A percentile compares a stretch with the other conserved stretches of the same genome.
These are phyloP conservation scores for Coprinopsis marcescibilis DNA, from an alignment of 768 basidiomycete genomes.

Conservation along the genomic window DNA sequence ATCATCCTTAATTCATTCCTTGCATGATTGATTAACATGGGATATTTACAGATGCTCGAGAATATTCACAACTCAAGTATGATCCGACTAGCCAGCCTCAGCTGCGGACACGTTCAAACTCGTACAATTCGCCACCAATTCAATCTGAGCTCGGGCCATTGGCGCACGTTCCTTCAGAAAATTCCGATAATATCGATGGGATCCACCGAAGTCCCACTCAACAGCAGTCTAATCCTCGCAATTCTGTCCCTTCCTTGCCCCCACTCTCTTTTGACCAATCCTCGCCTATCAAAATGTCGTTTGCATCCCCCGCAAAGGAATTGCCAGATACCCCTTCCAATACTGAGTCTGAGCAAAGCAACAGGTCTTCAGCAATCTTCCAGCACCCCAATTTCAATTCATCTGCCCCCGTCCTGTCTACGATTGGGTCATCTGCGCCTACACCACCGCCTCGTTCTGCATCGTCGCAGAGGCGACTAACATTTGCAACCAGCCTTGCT, in stretches of 20 bases:
- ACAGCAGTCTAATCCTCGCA: slow-evolving; percentile 47
- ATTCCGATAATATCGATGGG: slow-evolving; percentile 86
- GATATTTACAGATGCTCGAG: slow-evolving; percentile 49
- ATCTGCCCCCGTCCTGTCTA: slow-evolving; percentile 82
- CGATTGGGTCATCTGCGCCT: slow-evolving; percentile 41
- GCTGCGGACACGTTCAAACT: slow-evolving; percentile 72
- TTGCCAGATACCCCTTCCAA: slow-evolving; percentile 18
- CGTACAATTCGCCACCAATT: slow-evolving; percentile 58
- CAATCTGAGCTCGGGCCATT: slow-evolving; percentile 65
- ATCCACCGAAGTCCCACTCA: slow-evolving; percentile 63
- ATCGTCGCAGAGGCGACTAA: slow-evolving; percentile 61
- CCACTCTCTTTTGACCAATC: slow-evolving; percentile 51
- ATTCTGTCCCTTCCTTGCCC: slow-evolving; percentile 52
- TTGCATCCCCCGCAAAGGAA: slow-evolving; percentile 32
- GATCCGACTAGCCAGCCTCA: slow-evolving; percentile 40
- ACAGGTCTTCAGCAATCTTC: slow-evolving; percentile 59
- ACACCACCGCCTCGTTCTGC: slow-evolving; percentile 68
- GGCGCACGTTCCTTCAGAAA: slow-evolving; percentile 75
- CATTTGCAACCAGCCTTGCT: slow-evolving; percentile 88
- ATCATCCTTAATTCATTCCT: slow-evolving; percentile 6
- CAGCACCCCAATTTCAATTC: slow-evolving; percentile 79
- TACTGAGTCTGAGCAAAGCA: slow-evolving; percentile 30
- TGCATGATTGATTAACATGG: neutral
- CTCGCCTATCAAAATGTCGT: slow-evolving; percentile 21
- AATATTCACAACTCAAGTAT: slow-evolving; percentile 60